These are phyloP conservation scores for Citropsis articulata DNA, from an alignment of 345 rosid species.

Conservation along the genomic window DNA sequence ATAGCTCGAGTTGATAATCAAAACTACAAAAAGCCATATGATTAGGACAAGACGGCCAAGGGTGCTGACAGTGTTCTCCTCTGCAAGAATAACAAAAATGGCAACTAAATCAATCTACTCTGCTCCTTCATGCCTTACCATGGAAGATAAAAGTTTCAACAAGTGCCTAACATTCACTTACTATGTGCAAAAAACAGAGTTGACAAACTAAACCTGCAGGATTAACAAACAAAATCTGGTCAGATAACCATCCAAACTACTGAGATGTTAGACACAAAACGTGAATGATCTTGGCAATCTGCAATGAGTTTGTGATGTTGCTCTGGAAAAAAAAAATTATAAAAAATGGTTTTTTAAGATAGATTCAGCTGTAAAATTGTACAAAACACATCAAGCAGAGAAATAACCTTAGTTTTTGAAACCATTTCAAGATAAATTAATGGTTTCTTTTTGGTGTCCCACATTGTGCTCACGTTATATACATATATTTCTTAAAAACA, in stretches of 20 bases:
- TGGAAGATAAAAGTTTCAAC: not conserved
- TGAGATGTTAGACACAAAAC: conserved; percentile 3
- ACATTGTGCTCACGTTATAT: not conserved
- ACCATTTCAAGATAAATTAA: conserved; percentile 1
- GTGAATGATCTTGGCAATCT: not conserved
- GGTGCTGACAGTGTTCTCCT: conserved; percentile 77
- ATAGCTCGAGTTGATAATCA: conserved; percentile 92
- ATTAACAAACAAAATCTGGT: conserved; percentile 28
- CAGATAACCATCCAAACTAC: conserved; percentile 15
- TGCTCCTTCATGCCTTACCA: not conserved
- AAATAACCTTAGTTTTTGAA: not conserved
- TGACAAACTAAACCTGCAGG: conserved; percentile 96
- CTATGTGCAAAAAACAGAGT: conserved; percentile 91
- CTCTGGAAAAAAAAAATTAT: not conserved
- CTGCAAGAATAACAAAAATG: conserved; percentile 43
- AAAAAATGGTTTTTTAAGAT: not conserved
- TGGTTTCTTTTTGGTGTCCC: not conserved
- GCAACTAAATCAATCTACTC: conserved; percentile 23
- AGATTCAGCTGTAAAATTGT: not conserved
- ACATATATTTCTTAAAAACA: not conserved
- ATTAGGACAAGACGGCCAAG: conserved; percentile 82
- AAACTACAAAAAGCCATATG: conserved; percentile 90
- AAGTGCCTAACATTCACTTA: conserved; percentile 37
- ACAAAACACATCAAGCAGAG: not conserved
- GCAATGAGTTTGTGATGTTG: not conserved